Percentiles rank a stretch among this genome's conserved stretches.
Evolutionary conservation across 495 filamentous ascomycete species (phyloP).

Genomic region (Trichocladium antarcticum): DNA sequence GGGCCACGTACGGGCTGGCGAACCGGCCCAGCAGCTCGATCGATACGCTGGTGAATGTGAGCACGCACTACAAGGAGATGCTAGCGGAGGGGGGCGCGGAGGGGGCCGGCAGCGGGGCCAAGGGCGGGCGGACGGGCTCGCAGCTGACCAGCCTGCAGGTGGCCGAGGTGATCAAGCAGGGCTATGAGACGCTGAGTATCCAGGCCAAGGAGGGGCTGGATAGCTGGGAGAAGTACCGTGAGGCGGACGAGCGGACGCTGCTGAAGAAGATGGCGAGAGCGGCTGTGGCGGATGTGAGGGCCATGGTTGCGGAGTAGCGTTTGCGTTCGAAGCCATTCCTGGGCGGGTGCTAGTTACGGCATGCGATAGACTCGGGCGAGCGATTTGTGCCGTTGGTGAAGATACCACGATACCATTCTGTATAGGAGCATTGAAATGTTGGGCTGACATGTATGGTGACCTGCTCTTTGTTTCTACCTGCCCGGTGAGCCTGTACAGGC

Average conservation of each 20-base stretch:
- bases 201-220: constrained; percentile 74
- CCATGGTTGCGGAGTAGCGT: constrained; percentile 28
- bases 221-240: constrained; percentile 63
- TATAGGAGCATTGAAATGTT: no score
- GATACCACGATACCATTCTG: no score
- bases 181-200: constrained; percentile 86
- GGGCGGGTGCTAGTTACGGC: neutral
- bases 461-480: no score
- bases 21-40: constrained; percentile 54
- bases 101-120: constrained; percentile 36
- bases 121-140: constrained; percentile 29
- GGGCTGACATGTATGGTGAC: no score
- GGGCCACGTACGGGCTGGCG: constrained; percentile 54
- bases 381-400: no score
- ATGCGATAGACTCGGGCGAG: neutral
- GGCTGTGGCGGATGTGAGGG: constrained; percentile 57
- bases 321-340: neutral
- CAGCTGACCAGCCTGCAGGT: constrained; percentile 75
- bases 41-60: constrained; percentile 72
- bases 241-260: constrained; percentile 64
- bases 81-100: constrained; percentile 49
- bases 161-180: constrained; percentile 82
- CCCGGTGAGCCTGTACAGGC: no score
- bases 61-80: constrained; percentile 74
- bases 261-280: constrained; percentile 77